Base-by-base conservation (phyloP, 2,329 filamentous ascomycete genomes). In the Purpureocillium lavendulum region DNA sequence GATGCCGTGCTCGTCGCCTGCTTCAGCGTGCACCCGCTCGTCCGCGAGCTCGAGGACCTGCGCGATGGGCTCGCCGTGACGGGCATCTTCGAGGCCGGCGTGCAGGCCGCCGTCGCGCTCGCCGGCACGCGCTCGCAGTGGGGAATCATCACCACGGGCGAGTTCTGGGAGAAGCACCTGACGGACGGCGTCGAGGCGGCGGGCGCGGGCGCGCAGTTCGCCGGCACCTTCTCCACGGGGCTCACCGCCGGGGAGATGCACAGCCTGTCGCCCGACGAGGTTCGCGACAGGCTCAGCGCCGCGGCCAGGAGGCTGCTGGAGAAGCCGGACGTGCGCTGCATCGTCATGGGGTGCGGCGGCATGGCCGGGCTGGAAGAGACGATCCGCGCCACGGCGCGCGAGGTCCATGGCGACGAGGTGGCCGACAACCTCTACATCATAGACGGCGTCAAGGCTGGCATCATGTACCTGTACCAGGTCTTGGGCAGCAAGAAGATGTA, bases 81-180 rank as follows among this genome's bases (percentile, higher is more conserved):
- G 6, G 89, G 90, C 6, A 95, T 97, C 40, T 92, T 96, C 53
- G 89, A 96, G 60, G 84, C 87, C 1, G 87, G 82, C 52, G 69
- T 95, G 12, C 65, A 80, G 3, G 68, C 78, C 0, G 75, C 79
- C 2, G 55, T 89, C 9, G 74, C 81, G 2, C 60, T 73, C 17
- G 46, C 59, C 11, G 18, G 43, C 49, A 7, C 21, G 21, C 46
- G 30, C 49, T 60, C 77, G 47, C 67, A 64, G 35, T 96, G 92
- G 69, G 90, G 88, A 2, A 92, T 97, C 46, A 82, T 97, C 5
- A 90, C 84, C 5, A 96, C 90, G 0, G 89, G 88, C 0, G 76
- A 77, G 41, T 84, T 84, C 47, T 96, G 89, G 90, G 83, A 90
- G 53, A 59, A 67, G 0, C 80, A 92, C 29, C 66, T 96, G 11